Evolutionary conservation across 306 rosid species (phyloP).

Genomic region (Castanea mollissima): DNA sequence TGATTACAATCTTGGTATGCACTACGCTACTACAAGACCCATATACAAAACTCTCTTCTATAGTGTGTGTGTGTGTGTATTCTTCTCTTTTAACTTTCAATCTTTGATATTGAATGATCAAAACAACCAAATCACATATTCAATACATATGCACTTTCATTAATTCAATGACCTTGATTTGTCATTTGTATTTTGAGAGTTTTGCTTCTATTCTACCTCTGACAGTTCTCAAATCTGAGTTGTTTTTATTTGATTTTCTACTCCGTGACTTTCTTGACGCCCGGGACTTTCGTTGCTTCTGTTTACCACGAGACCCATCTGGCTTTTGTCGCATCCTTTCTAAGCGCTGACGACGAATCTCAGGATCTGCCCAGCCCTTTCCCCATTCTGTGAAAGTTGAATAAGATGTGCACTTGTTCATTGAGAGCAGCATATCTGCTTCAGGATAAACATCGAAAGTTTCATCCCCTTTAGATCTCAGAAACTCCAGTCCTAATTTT

Average conservation of each 20-base stretch:
- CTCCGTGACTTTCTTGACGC: conserved; percentile 27
- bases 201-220: conserved; percentile 71
- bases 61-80: too few relatives aligned
- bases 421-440: conserved; percentile 80
- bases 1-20: not conserved
- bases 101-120: not conserved
- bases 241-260: conserved; percentile 32
- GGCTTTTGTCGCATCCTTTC: conserved; percentile 40
- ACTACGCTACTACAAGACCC: not conserved
- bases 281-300: conserved; percentile 26
- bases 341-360: conserved; percentile 80
- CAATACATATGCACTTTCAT: not conserved
- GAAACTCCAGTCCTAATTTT: conserved; percentile 59
- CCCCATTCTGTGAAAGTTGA: conserved; percentile 87
- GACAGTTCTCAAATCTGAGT: conserved; percentile 45
- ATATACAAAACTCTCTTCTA: not conserved
- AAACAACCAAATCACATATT: not conserved
- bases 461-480: conserved; percentile 39
- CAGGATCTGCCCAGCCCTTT: conserved; percentile 95
- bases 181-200: conserved; percentile 37
- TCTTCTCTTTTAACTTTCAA: not conserved
- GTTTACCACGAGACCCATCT: conserved; percentile 9
- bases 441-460: conserved; percentile 67
- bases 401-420: conserved; percentile 41
- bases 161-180: not conserved